Conservation (phyloP, 768 basidiomycete genomes). For the Leccinum longicurvipes region DNA sequence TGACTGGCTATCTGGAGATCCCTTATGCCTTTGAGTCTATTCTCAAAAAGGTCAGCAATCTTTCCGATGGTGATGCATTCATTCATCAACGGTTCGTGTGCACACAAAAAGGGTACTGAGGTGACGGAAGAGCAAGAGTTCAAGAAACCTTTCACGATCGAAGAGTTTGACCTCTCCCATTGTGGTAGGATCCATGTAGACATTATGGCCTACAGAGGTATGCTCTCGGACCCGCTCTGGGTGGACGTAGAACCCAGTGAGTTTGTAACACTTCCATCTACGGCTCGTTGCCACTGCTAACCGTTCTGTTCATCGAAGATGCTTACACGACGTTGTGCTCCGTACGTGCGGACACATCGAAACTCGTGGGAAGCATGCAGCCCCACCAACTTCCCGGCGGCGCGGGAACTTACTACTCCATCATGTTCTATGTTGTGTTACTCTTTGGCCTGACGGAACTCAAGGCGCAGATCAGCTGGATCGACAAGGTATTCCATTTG, state of each 20-base stretch:
- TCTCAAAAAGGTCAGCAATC: slow-evolving; percentile 4
- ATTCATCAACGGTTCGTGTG: neutral
- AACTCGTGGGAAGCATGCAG: slow-evolving; percentile 8
- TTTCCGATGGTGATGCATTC: neutral
- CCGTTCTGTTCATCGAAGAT: neutral
- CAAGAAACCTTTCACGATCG: slow-evolving; percentile 11
- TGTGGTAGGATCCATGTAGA: slow-evolving; percentile 15
- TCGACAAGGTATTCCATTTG: slow-evolving; percentile 34
- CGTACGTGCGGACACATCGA: slow-evolving; percentile 11
- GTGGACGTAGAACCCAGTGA: slow-evolving; percentile 8
- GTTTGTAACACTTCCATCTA: neutral
- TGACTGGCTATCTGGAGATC: slow-evolving; percentile 8
- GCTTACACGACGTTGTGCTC: slow-evolving; percentile 10
- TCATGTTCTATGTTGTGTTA: slow-evolving; percentile 36
- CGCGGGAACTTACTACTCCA: slow-evolving; percentile 11
- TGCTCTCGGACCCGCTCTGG: slow-evolving; percentile 1
- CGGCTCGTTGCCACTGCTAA: neutral
- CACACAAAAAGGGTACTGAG: slow-evolving; percentile 3
- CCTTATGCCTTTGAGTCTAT: slow-evolving; percentile 11
- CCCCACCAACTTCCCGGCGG: slow-evolving; percentile 10
- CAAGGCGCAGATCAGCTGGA: slow-evolving; percentile 50
- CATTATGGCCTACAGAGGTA: slow-evolving; percentile 14
- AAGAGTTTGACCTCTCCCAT: slow-evolving; percentile 13
- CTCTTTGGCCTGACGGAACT: slow-evolving; percentile 52
- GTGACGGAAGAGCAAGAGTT: slow-evolving; percentile 15